These are phyloP conservation scores for Colletotrichum limetticola DNA, from an alignment of 2,329 filamentous ascomycete genomes.

Conservation along the genomic window DNA sequence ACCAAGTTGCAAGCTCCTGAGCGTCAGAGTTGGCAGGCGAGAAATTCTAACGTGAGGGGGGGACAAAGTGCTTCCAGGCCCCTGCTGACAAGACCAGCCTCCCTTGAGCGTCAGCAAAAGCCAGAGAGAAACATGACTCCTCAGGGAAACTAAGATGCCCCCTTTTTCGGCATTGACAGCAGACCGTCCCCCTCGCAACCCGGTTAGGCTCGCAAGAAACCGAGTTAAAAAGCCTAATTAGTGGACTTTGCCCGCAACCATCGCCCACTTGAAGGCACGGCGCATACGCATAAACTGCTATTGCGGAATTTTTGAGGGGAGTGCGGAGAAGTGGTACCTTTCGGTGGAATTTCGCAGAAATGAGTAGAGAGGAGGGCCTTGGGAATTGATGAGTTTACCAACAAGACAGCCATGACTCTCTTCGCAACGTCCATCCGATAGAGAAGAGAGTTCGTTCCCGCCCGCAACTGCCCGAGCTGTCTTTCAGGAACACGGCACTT, in stretches of 20 bases:
- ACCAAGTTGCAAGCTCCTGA: slow-evolving; percentile 1
- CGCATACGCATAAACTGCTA: neutral
- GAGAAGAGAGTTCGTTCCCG: neutral
- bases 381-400: neutral
- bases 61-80: neutral
- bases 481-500: neutral
- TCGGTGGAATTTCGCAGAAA: neutral
- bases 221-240: slow-evolving; percentile 11
- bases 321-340: neutral
- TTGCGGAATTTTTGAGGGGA: neutral
- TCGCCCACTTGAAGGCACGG: neutral
- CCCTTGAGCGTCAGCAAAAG: neutral
- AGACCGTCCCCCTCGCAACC: neutral
- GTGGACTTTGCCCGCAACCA: neutral
- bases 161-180: neutral
- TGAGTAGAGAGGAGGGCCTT: neutral
- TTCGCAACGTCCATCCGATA: neutral
- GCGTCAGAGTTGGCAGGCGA: neutral
- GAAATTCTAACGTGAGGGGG: neutral
- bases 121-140: neutral
- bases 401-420: neutral
- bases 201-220: neutral
- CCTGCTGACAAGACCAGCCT: slow-evolving; percentile 7
- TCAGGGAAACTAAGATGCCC: neutral
- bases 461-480: neutral